These are phyloP conservation scores for Fusarium citri DNA, from an alignment of 2,329 filamentous ascomycete species.

Conservation along the genomic window DNA sequence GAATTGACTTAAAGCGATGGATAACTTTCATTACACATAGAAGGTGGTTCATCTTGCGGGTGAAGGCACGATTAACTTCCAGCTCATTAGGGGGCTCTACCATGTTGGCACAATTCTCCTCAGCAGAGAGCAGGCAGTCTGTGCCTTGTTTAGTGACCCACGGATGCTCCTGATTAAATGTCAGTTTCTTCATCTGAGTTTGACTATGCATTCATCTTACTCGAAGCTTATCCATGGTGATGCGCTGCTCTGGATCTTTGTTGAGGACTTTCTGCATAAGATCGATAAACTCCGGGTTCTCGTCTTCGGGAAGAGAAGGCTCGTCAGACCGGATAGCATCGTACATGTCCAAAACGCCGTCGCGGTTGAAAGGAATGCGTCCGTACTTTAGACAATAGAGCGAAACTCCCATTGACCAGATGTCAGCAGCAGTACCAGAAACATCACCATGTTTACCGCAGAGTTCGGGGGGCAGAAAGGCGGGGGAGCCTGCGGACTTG, in stretches of 20 bases:
- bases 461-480: slow-evolving; percentile 92
- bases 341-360: slow-evolving; percentile 86
- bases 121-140: slow-evolving; percentile 81
- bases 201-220: slow-evolving; percentile 63
- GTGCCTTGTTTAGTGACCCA: slow-evolving; percentile 89
- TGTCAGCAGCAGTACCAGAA: slow-evolving; percentile 89
- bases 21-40: slow-evolving; percentile 93
- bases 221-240: slow-evolving; percentile 83
- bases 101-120: slow-evolving; percentile 86
- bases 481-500: slow-evolving; percentile 94
- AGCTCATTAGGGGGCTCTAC: slow-evolving; percentile 88
- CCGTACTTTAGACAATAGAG: slow-evolving; percentile 94
- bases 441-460: slow-evolving; percentile 90
- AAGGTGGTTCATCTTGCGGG: slow-evolving; percentile 86
- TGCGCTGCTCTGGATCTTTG: slow-evolving; percentile 85
- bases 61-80: slow-evolving; percentile 91
- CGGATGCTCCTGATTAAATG: slow-evolving; percentile 75
- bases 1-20: slow-evolving; percentile 83
- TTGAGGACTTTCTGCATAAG: slow-evolving; percentile 80
- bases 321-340: slow-evolving; percentile 83
- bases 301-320: slow-evolving; percentile 70
- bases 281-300: slow-evolving; percentile 77
- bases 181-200: background rate
- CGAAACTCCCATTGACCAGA: slow-evolving; percentile 98
- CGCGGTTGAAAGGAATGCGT: slow-evolving; percentile 84